Conservation (phyloP, 495 filamentous ascomycete species). For the Penicillium flavigenum region DNA sequence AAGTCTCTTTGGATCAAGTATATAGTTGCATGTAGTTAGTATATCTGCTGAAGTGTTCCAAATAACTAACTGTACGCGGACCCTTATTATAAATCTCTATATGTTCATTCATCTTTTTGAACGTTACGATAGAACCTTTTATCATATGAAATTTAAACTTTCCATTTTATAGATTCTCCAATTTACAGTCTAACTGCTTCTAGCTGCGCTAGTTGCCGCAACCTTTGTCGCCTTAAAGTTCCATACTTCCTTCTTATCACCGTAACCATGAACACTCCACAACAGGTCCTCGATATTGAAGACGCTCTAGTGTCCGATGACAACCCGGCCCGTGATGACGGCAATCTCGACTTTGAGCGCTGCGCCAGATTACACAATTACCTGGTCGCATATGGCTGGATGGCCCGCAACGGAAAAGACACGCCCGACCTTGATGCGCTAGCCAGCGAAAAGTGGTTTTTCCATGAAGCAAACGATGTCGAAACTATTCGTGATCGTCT, state of each 20-base stretch:
- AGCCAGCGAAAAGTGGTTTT: slow-evolving; percentile 9
- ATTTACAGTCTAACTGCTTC: too few relatives aligned
- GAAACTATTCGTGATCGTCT: slow-evolving; percentile 24
- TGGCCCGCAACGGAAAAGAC: slow-evolving; percentile 21
- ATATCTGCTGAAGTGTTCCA: too few relatives aligned
- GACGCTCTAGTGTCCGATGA: slow-evolving; percentile 29
- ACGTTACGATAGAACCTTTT: too few relatives aligned
- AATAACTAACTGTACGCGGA: too few relatives aligned
- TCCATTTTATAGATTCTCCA: too few relatives aligned
- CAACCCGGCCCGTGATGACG: slow-evolving; percentile 30
- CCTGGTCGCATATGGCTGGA: slow-evolving; percentile 36
- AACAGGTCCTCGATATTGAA: slow-evolving; percentile 24
- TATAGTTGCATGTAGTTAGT: too few relatives aligned
- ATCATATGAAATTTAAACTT: too few relatives aligned
- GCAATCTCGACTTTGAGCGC: slow-evolving; percentile 35
- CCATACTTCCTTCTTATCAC: neutral
- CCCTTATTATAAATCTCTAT: too few relatives aligned
- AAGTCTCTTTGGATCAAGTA: too few relatives aligned
- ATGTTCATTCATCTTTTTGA: too few relatives aligned
- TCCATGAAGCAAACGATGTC: neutral
- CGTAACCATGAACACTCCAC: slow-evolving; percentile 16
- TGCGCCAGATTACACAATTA: slow-evolving; percentile 47
- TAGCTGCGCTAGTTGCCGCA: too few relatives aligned
- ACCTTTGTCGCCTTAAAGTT: too few relatives aligned
- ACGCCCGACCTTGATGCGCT: slow-evolving; percentile 18